These are phyloP conservation scores for Cymodocea nodosa DNA, from an alignment of 116 monocot species.

Conservation along the genomic window DNA sequence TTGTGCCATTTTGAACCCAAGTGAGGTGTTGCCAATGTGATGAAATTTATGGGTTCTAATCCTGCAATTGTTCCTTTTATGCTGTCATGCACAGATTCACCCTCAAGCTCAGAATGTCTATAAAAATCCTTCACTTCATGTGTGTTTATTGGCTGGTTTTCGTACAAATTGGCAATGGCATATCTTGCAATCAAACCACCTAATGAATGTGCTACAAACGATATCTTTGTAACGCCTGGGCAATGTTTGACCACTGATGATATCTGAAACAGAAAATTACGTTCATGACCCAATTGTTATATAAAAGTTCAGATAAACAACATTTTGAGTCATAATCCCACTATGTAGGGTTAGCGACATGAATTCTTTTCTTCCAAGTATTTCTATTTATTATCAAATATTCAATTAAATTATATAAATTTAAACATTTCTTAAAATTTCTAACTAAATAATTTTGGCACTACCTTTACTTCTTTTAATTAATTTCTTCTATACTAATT, in stretches of 20 bases:
- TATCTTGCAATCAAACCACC: slow-evolving; percentile 93
- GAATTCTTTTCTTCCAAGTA: too few species aligned
- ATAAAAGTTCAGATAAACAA: too few species aligned
- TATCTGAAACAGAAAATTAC: slow-evolving; percentile 30
- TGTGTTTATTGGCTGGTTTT: neutral
- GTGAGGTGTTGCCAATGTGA: slow-evolving; percentile 58
- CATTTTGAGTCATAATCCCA: too few species aligned
- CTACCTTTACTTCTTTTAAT: too few species aligned
- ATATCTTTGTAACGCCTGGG: slow-evolving; percentile 53
- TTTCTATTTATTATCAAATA: too few species aligned
- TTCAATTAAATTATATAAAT: too few species aligned
- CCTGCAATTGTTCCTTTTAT: slow-evolving; percentile 36
- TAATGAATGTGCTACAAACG: slow-evolving; percentile 89
- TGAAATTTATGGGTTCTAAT: slow-evolving; percentile 50
- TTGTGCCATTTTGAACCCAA: slow-evolving; percentile 51
- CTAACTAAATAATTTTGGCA: too few species aligned
- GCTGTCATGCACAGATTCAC: neutral
- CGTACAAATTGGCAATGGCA: slow-evolving; percentile 78
- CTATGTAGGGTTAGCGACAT: too few species aligned
- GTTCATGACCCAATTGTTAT: too few species aligned
- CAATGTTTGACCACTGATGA: slow-evolving; percentile 36
- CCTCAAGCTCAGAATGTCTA: slow-evolving; percentile 4
- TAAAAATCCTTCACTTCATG: neutral
- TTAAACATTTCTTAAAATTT: too few species aligned
- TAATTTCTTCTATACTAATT: too few species aligned